phyloP scores from a whole-genome alignment of 768 basidiomycete genomes.

The Mycena haematopus region DNA sequence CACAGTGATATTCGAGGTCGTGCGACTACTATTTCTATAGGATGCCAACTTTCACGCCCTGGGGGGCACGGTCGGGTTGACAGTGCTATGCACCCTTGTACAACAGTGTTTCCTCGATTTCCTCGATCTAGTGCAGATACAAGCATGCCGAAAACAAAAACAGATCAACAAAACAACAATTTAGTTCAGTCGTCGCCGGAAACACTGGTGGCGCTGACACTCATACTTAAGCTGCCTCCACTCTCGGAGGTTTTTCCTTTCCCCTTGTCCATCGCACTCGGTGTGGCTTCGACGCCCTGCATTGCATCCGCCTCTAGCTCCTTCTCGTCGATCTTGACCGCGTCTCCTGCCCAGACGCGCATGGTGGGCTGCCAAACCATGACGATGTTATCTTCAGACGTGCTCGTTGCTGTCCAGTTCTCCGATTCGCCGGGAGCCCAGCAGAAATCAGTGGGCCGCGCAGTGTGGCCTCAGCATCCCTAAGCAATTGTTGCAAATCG shows the following conservation, averaged over 20 bases:
- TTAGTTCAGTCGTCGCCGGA: slow-evolving; percentile 56
- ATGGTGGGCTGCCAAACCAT: slow-evolving; percentile 98
- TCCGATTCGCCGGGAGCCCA: slow-evolving; percentile 90
- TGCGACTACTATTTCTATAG: slow-evolving; percentile 70
- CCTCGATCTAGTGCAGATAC: slow-evolving; percentile 13
- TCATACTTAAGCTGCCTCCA: slow-evolving; percentile 58
- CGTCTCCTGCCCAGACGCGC: slow-evolving; percentile 92
- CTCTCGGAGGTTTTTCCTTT: slow-evolving; percentile 44
- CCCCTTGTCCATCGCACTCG: slow-evolving; percentile 35
- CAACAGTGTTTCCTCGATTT: slow-evolving; percentile 16
- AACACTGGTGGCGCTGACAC: slow-evolving; percentile 60
- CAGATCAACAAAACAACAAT: not conserved
- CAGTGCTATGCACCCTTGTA: slow-evolving; percentile 20
- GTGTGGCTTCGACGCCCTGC: slow-evolving; percentile 69
- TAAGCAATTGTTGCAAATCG: slow-evolving; percentile 9
- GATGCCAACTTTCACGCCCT: not conserved
- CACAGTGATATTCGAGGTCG: slow-evolving; percentile 77
- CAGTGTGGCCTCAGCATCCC: slow-evolving; percentile 73
- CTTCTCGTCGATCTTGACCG: slow-evolving; percentile 81
- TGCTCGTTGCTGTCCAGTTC: slow-evolving; percentile 84
- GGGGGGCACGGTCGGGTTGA: slow-evolving; percentile 12
- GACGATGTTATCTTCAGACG: slow-evolving; percentile 96
- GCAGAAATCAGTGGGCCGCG: slow-evolving; percentile 91
- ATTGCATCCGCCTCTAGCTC: slow-evolving; percentile 84
- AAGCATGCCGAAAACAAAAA: slow-evolving; percentile 6